These are phyloP conservation scores for Aspergillus novofumigatus DNA, from an alignment of 2,329 filamentous ascomycete species.

Conservation along the genomic window DNA sequence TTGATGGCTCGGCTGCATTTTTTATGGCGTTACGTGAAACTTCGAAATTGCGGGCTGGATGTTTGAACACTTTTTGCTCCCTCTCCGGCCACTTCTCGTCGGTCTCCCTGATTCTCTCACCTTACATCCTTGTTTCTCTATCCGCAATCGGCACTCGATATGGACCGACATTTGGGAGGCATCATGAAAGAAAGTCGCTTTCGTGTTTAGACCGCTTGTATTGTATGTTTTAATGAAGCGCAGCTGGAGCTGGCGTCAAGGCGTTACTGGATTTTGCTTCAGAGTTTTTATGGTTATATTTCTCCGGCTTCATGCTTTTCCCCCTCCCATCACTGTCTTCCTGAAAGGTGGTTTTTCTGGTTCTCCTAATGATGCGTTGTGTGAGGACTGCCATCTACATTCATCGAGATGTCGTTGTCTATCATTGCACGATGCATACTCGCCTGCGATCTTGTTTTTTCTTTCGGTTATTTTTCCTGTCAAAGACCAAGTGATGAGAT, in stretches of 20 bases:
- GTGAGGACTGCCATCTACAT: conserved; percentile 13
- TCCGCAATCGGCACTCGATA: neutral
- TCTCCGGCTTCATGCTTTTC: conserved; percentile 10
- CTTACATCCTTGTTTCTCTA: neutral
- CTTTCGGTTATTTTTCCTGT: conserved; percentile 8
- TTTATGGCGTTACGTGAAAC: conserved; percentile 31
- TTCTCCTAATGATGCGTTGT: conserved; percentile 11
- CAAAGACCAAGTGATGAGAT: conserved; percentile 15
- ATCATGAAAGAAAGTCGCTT: conserved; percentile 12
- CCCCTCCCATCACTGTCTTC: conserved; percentile 3
- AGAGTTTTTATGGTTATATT: conserved; percentile 15
- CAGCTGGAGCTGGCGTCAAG: conserved; percentile 13
- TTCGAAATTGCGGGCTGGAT: conserved; percentile 29
- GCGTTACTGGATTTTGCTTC: conserved; percentile 11
- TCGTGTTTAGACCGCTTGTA: conserved; percentile 23
- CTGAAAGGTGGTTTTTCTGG: conserved; percentile 15
- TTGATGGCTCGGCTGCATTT: conserved; percentile 23
- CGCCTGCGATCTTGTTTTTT: conserved; percentile 9
- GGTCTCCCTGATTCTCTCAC: neutral
- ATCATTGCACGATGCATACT: conserved; percentile 14
- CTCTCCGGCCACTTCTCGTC: conserved; percentile 4
- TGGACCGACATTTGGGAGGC: conserved; percentile 5
- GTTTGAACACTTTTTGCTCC: conserved; percentile 22
- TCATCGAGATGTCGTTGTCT: conserved; percentile 15
- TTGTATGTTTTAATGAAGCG: conserved; percentile 15